phyloP scores from a whole-genome alignment of 768 basidiomycete species.

The Boletus vermiculosoides region DNA sequence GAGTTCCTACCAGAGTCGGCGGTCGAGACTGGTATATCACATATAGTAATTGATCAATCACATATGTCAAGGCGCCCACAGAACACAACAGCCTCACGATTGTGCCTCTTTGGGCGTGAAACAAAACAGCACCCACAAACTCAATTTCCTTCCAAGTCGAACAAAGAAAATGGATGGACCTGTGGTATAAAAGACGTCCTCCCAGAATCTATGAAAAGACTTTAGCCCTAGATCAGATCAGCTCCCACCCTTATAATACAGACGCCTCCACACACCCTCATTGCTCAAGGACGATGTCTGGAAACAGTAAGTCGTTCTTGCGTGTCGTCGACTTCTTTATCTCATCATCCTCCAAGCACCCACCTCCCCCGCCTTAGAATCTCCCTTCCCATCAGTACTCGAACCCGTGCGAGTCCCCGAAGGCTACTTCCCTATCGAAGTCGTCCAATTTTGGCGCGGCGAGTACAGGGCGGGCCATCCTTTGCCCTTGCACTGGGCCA shows the following conservation, averaged over 20 bases:
- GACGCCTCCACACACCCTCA: neutral
- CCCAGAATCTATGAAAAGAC: neutral
- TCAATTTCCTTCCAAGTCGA: neutral
- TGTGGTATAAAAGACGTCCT: neutral
- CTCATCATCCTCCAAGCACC: conserved; percentile 1
- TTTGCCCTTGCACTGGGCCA: conserved; percentile 30
- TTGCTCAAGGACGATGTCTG: conserved; percentile 4
- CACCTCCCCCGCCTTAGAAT: neutral
- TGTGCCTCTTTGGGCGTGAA: neutral
- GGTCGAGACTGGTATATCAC: neutral
- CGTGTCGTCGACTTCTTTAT: neutral
- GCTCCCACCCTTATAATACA: neutral
- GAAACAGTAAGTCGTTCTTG: neutral
- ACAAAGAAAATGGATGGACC: neutral
- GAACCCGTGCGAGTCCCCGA: conserved; percentile 19
- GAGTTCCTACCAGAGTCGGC: no score
- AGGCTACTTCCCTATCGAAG: conserved; percentile 21
- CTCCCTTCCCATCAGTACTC: conserved; percentile 8
- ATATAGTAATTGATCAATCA: neutral
- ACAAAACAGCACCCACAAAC: neutral
- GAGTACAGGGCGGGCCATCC: conserved; percentile 12
- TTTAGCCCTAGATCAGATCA: neutral
- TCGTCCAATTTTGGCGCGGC: conserved; percentile 32
- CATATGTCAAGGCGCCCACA: neutral
- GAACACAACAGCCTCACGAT: neutral